Percentiles rank a stretch among this genome's conserved stretches.
These are phyloP conservation scores for Penicillium salamii DNA, from an alignment of 495 filamentous ascomycete species.

Conservation along the genomic window DNA sequence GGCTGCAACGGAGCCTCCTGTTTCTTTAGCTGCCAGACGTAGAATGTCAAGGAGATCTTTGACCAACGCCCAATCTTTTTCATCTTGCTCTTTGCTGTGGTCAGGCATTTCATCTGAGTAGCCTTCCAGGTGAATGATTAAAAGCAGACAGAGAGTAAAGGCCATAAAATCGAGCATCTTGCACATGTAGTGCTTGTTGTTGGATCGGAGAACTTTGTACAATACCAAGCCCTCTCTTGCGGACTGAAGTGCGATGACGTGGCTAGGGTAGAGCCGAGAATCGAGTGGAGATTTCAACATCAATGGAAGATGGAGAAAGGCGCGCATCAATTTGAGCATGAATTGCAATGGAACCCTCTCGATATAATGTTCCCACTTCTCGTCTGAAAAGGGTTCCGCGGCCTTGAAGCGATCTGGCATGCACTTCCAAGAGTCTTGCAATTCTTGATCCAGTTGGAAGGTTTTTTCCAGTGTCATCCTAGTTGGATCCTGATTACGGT, in stretches of 20 bases:
- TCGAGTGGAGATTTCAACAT: constrained; percentile 50
- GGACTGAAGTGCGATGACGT: constrained; percentile 43
- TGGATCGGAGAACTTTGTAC: constrained; percentile 43
- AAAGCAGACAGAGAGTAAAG: constrained; percentile 49
- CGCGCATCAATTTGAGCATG: constrained; percentile 40
- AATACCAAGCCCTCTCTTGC: constrained; percentile 43
- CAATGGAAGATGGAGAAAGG: constrained; percentile 52
- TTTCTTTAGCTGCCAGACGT: constrained; percentile 33
- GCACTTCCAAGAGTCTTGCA: constrained; percentile 37
- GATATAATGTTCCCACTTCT: constrained; percentile 21
- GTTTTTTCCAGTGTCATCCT: constrained; percentile 40
- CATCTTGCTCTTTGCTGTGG: constrained; percentile 32
- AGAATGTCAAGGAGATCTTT: constrained; percentile 40
- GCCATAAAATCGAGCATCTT: constrained; percentile 55
- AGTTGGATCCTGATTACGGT: constrained; percentile 44
- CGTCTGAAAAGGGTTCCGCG: constrained; percentile 8
- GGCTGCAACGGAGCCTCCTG: constrained; percentile 46
- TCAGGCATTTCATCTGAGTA: constrained; percentile 28
- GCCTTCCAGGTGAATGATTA: constrained; percentile 47
- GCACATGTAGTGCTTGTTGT: constrained; percentile 40
- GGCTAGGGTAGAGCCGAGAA: constrained; percentile 36
- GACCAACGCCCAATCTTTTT: constrained; percentile 45
- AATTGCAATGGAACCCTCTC: constrained; percentile 44
- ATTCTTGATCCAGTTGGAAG: constrained; percentile 45
- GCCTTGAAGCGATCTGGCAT: constrained; percentile 36